phyloP scores from a whole-genome alignment of 78 protist genomes.

The Dictyostelium citrinum region DNA sequence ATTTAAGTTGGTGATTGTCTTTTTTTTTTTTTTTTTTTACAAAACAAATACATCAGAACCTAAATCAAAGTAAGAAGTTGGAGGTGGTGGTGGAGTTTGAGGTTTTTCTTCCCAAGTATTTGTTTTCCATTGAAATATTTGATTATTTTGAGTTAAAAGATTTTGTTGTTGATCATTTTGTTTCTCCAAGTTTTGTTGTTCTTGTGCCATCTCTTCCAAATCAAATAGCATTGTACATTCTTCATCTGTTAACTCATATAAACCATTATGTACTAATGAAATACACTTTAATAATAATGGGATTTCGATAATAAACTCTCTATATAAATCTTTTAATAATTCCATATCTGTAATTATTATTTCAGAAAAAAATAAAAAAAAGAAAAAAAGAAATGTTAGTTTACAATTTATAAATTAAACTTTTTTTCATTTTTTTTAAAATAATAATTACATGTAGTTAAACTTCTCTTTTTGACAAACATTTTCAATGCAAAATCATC shows the following conservation, averaged over 20 bases:
- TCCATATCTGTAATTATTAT: slow-evolving; percentile 13
- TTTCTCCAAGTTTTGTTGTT: slow-evolving; percentile 37
- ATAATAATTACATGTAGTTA: slow-evolving; percentile 21
- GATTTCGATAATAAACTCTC: slow-evolving; percentile 69
- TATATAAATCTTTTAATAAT: slow-evolving; percentile 62
- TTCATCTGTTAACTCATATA: slow-evolving; percentile 58
- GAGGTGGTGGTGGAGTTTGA: slow-evolving; percentile 67
- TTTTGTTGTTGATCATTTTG: not conserved
- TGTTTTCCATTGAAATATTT: slow-evolving; percentile 62
- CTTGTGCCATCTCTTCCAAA: slow-evolving; percentile 69
- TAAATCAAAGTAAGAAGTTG: slow-evolving; percentile 33
- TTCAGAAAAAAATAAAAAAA: too few relatives aligned
- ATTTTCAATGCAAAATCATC: slow-evolving; percentile 71
- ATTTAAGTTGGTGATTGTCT: not conserved
- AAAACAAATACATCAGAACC: slow-evolving; percentile 67
- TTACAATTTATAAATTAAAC: not conserved
- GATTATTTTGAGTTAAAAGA: slow-evolving; percentile 4
- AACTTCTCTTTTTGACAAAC: slow-evolving; percentile 51
- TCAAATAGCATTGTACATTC: slow-evolving; percentile 50
- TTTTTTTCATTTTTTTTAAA: not conserved
- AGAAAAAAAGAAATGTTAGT: too few relatives aligned
- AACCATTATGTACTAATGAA: slow-evolving; percentile 41
- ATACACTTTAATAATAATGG: slow-evolving; percentile 65
- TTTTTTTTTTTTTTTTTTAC: slow-evolving; percentile 11
- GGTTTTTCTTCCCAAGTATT: slow-evolving; percentile 66